Evolutionary conservation across 805 yeast genomes (phyloP).

Genomic region (Lachancea thermotolerans): DNA sequence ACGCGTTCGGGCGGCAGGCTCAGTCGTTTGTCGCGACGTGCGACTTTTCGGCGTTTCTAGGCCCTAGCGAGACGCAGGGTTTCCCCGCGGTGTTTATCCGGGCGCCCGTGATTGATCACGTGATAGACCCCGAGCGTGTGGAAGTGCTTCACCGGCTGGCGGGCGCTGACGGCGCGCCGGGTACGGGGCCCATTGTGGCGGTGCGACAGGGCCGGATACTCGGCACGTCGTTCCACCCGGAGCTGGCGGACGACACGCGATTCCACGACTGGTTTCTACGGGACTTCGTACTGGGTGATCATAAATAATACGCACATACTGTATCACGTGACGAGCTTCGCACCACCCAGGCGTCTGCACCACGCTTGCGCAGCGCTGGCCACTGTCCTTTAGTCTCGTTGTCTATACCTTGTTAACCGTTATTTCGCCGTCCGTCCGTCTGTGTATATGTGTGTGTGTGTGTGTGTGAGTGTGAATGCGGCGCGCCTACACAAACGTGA

Average conservation of each 20-base stretch:
- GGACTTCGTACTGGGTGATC: constrained; percentile 40
- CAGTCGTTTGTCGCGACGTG: constrained; percentile 52
- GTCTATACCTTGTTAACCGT: too few relatives aligned
- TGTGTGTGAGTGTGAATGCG: neutral
- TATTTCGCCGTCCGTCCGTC: too few relatives aligned
- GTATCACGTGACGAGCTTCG: too few relatives aligned
- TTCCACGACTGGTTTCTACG: constrained; percentile 68
- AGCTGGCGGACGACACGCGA: constrained; percentile 48
- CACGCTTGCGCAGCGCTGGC: too few relatives aligned
- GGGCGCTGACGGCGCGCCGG: constrained; percentile 3
- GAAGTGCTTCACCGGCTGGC: constrained; percentile 38
- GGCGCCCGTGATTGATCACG: constrained; percentile 59
- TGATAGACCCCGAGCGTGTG: constrained; percentile 25
- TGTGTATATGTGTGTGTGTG: neutral
- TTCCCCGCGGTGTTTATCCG: constrained; percentile 55
- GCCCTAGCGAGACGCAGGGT: neutral
- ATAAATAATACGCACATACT: too few relatives aligned
- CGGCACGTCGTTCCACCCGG: constrained; percentile 81
- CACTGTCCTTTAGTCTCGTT: too few relatives aligned
- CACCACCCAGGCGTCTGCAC: too few relatives aligned
- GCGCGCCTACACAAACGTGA: neutral
- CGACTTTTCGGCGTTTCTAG: constrained; percentile 37
- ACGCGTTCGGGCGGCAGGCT: constrained; percentile 74
- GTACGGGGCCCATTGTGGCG: constrained; percentile 50
- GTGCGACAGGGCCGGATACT: constrained; percentile 60